phyloP scores from a whole-genome alignment of 2,329 filamentous ascomycete genomes.

The Daldinia sp. region DNA sequence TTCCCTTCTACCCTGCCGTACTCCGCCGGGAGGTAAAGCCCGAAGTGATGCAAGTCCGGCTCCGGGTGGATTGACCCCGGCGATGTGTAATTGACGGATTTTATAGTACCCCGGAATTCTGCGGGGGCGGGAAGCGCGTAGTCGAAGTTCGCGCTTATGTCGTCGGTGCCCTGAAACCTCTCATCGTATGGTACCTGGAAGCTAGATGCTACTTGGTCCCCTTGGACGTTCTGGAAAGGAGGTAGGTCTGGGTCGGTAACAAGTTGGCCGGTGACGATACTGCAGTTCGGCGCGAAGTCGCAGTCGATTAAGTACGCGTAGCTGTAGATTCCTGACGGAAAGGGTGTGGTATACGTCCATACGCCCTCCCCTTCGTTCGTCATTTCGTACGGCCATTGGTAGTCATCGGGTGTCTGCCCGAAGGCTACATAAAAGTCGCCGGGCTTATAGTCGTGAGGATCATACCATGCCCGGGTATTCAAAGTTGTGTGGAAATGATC shows the following conservation, averaged over 20 bases:
- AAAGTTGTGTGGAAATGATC: constrained; percentile 44
- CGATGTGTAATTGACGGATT: constrained; percentile 44
- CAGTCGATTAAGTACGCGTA: constrained; percentile 44
- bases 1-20: constrained; percentile 35
- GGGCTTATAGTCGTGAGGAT: constrained; percentile 42
- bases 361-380: constrained; percentile 29
- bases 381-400: constrained; percentile 45
- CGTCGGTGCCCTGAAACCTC: constrained; percentile 36
- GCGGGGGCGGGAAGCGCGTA: constrained; percentile 37
- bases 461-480: constrained; percentile 35
- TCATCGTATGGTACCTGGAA: constrained; percentile 45
- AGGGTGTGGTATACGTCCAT: constrained; percentile 43
- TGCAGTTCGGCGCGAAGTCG: constrained; percentile 40
- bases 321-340: constrained; percentile 44
- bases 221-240: constrained; percentile 42
- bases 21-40: constrained; percentile 42
- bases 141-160: constrained; percentile 40
- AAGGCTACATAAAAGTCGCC: constrained; percentile 43
- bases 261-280: constrained; percentile 43
- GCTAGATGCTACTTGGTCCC: constrained; percentile 41
- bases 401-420: constrained; percentile 16
- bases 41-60: constrained; percentile 42
- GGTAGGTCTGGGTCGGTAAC: constrained; percentile 44
- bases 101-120: constrained; percentile 36
- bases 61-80: constrained; percentile 44